Evolutionary conservation across 2,329 filamentous ascomycete species (phyloP), one percentile per base, ranked within the genome.

Genomic region (Ceratocystis ficicola): DNA sequence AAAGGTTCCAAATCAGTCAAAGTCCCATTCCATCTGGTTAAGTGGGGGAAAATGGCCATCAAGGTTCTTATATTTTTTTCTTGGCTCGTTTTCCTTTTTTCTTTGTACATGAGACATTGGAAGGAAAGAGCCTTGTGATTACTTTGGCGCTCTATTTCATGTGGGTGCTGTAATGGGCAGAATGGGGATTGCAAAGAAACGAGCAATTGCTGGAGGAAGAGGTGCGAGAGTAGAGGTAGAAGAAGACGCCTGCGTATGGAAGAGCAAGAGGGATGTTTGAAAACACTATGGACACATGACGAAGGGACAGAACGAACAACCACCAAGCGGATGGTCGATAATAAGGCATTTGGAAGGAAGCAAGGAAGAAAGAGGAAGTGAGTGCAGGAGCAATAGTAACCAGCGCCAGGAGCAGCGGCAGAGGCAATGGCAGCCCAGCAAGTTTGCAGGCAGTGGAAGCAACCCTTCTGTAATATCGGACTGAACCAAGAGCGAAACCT

Each of bases 11-110:
- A 57, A 59, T 59, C 55, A 36, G 28, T n/a, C 20, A 66, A 36
- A 50, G 65, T 63, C 60, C 62, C 55, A 64, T 67, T 67, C 57
- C 28, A 32, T 50, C 22, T 32, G 48, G 62, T 50, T 59, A 36
- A 59, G 55, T 59, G 55, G 55, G 55, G 32, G 50, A 44, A 64
- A 25, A 41, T 67, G 62, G 55, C 65, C 62, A 67, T 67, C 65
- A 67, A 64, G 65, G 65, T 67, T 64, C 65, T 63, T 63, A 22
- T 50, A 28, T 44, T 62, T 32, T 22, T 30, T 52, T 44, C 46
- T 30, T 44, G 20, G 30, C 60, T 32, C 44, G n/a, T 46, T 62
- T 28, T 46, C 60, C 48, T 20, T 63, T 63, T 30, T 63, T 46
- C 15, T 44, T 63, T 30, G 22, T 32, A 59, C 15, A 36, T 36